Evolutionary conservation across 805 yeast genomes (phyloP).

Genomic region (Candida argentea): DNA sequence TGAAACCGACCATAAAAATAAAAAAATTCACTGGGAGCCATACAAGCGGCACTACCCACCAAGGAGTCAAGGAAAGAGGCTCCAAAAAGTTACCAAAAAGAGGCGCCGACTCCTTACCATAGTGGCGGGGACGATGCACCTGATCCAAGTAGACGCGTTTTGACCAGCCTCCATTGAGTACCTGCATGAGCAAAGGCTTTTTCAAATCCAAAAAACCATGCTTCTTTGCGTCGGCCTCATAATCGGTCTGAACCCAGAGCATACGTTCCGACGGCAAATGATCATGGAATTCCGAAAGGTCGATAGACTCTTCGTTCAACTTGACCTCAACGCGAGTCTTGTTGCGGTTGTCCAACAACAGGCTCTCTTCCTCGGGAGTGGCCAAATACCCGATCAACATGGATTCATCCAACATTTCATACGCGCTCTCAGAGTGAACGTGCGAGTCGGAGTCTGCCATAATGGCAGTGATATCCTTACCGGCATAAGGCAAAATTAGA

Average conservation of each 20-base stretch:
- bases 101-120: slow-evolving; percentile 95
- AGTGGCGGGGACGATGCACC: slow-evolving; percentile 96
- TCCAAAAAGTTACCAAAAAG: slow-evolving; percentile 91
- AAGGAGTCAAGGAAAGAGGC: slow-evolving; percentile 83
- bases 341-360: slow-evolving; percentile 51
- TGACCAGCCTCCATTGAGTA: slow-evolving; percentile 61
- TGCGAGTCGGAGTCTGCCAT: slow-evolving; percentile 67
- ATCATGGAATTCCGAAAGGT: slow-evolving; percentile 37
- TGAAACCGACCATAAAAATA: slow-evolving; percentile 50
- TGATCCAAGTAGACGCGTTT: slow-evolving; percentile 92
- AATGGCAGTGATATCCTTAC: slow-evolving; percentile 57
- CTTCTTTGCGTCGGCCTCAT: slow-evolving; percentile 52
- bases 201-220: slow-evolving; percentile 83
- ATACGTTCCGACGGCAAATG: slow-evolving; percentile 66
- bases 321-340: slow-evolving; percentile 52
- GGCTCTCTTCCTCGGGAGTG: slow-evolving; percentile 64
- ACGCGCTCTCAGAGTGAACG: slow-evolving; percentile 76
- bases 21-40: slow-evolving; percentile 81
- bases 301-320: slow-evolving; percentile 17
- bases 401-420: slow-evolving; percentile 75
- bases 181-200: slow-evolving; percentile 75
- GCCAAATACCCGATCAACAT: slow-evolving; percentile 79
- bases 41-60: slow-evolving; percentile 82
- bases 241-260: slow-evolving; percentile 73
- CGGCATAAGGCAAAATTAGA: slow-evolving; percentile 47